A percentile compares a stretch with the other conserved stretches of the same genome.
phyloP scores from a whole-genome alignment of 163 green algal genomes.

The Scenedesmus sp. region DNA sequence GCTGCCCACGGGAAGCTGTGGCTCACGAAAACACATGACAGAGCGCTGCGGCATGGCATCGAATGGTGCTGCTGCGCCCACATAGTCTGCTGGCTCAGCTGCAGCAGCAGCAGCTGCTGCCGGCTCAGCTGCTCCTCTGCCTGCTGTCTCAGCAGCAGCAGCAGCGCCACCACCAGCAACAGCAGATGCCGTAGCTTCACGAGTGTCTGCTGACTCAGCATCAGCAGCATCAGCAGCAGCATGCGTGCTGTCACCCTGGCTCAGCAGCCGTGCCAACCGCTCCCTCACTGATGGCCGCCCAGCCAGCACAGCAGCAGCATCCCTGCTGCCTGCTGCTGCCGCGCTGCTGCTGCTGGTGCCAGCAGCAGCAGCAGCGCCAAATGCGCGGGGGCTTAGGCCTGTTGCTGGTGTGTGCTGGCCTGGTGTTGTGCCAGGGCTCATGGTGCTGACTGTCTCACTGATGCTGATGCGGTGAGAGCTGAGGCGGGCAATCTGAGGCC shows the following conservation, averaged over 20 bases:
- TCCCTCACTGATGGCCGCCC: neutral
- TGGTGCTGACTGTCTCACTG: neutral
- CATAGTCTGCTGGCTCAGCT: neutral
- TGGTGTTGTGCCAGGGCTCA: neutral
- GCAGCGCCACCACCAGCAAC: neutral
- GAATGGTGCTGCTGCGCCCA: neutral
- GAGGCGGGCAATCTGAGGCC: neutral
- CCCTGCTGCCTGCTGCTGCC: neutral
- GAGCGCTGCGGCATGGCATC: neutral
- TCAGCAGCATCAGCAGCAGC: neutral
- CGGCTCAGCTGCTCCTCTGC: neutral
- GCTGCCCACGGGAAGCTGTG: neutral
- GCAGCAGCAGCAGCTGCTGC: neutral
- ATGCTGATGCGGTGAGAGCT: conserved; percentile 2
- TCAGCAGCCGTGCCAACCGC: neutral
- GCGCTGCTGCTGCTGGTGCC: neutral
- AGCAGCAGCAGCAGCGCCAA: neutral
- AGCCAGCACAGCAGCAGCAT: neutral
- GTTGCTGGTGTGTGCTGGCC: neutral
- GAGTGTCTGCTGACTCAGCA: neutral
- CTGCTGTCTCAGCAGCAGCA: neutral
- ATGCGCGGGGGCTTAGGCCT: neutral
- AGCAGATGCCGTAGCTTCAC: neutral
- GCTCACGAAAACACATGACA: neutral
- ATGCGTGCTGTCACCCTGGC: neutral